Evolutionary conservation across 1,284 basidiomycete genomes (phyloP), one percentile per base, ranked within the genome.

Genomic region (Cutaneotrichosporon cutaneum): DNA sequence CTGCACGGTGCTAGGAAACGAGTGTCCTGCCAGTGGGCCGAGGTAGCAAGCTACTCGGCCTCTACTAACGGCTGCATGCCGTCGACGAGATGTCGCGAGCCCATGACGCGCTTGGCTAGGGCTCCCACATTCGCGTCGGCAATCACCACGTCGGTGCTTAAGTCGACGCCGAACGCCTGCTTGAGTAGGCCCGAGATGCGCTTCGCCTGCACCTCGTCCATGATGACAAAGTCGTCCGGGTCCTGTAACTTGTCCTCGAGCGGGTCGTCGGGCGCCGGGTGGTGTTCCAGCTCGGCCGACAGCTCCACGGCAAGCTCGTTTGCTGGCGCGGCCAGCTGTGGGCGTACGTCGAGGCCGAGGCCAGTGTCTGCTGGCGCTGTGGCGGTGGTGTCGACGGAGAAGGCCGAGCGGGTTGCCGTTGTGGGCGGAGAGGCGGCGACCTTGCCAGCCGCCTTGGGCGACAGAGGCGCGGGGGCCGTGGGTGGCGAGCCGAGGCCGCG

Each of bases 201-300:
- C 76, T 87, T 87, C 27, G 94, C 95, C 77, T 99, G 94, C 45
- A 82, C 82, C 68, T 90, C 87, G 3, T 89, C 88, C 92, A 94
- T 97, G 81, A 99, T 92, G 48, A 86, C 86, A 77, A 99, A 98
- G 79, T 98, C 94, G 73, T 98, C 94, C 0, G 86, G 85, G 73
- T 95, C 90, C 53, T 78, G 78, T 16, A 70, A 64, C 3, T 16
- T 16, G 2, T 67, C 68, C 53, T 45, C 54, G 14, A 59, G 48
- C n/a, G 80, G 74, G 11, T 62, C 64, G 27, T 48, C 61, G 32
- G 62, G 52, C 11, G 61, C 32, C 44, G 36, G 48, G 39, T 30
- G 51, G 30, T 54, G 35, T 4, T 60, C 52, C 4, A 66, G 54
- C 44, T 62, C 64, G 27, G 50, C 55, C 0, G 42, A 45, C 3